Evolutionary conservation across 805 yeast species (phyloP), one percentile per base, ranked within the genome.

Genomic region (Saturnispora silvae): DNA sequence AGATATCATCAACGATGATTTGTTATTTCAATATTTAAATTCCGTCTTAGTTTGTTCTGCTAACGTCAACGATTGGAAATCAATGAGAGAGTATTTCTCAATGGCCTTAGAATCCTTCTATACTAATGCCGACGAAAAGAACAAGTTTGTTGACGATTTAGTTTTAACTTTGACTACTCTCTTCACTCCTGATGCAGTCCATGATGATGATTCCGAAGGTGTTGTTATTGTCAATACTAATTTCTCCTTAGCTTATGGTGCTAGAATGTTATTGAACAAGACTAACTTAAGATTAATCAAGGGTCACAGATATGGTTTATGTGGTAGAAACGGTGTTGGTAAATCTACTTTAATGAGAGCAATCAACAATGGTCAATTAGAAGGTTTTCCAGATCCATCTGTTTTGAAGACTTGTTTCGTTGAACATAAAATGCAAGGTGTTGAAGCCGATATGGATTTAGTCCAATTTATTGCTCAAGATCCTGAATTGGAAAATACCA

Each of bases 301-400:
- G 65, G 97, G 97, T 52, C 96, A 84, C 64, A 75, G 98, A 63
- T 89, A 89, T 56, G 98, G 98, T 68, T 71, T 89, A 44, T 85
- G 96, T 70, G 98, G 98, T 57, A 72, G 96, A 64, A 89, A 89
- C 58, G 98, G 98, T 72, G 96, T 96, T 42, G 98, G 98, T 67
- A 89, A 89, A 63, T 86, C 96, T 11, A 89, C 98, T 13, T 69
- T 89, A 52, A 86, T 89, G 97, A 76, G 97, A 61, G 80, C 97
- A 22, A 92, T 89, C 52, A 85, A 95, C 38, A 84, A 85, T 54
- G 97, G 97, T 41, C 95, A 89, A 64, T 70, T 89, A 46, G 97
- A 89, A 64, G 97, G 97, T 4, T 89, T 92, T 77, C 98, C 98
- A 31, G 81, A 83, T 49, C 78, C 85, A 52, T 74, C 81, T 38